phyloP scores from a whole-genome alignment of 768 basidiomycete species.

The Cubamyces sp. region DNA sequence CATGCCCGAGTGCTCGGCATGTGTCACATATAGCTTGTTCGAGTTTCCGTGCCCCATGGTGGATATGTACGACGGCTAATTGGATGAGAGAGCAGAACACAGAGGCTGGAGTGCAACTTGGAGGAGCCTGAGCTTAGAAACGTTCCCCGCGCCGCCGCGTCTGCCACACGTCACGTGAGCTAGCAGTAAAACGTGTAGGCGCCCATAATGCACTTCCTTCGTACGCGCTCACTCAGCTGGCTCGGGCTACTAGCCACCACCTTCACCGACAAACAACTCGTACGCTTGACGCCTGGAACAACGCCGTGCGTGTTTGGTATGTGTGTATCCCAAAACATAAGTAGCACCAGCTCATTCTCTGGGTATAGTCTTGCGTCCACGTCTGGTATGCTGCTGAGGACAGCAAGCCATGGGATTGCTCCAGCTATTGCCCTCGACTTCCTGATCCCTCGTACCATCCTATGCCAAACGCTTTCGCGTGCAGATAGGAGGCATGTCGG shows the following conservation, averaged over 20 bases:
- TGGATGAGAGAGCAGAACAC: neutral
- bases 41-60: constrained; percentile 87
- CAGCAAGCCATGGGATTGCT: constrained; percentile 27
- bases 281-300: too few species aligned
- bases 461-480: constrained; percentile 20
- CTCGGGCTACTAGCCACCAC: too few species aligned
- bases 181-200: neutral
- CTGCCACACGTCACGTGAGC: neutral
- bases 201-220: neutral
- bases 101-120: neutral
- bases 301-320: neutral
- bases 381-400: constrained; percentile 28
- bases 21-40: constrained; percentile 87
- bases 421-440: constrained; percentile 44
- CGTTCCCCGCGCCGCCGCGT: constrained; percentile 2
- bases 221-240: neutral
- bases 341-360: neutral
- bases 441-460: constrained; percentile 43
- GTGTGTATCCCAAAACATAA: neutral
- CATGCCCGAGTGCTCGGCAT: constrained; percentile 82
- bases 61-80: neutral
- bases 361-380: constrained; percentile 9
- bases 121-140: neutral
- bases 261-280: neutral
- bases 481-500: neutral